Evolutionary conservation across 2,329 filamentous ascomycete species (phyloP).

Genomic region (Rhynchosporium secalis): DNA sequence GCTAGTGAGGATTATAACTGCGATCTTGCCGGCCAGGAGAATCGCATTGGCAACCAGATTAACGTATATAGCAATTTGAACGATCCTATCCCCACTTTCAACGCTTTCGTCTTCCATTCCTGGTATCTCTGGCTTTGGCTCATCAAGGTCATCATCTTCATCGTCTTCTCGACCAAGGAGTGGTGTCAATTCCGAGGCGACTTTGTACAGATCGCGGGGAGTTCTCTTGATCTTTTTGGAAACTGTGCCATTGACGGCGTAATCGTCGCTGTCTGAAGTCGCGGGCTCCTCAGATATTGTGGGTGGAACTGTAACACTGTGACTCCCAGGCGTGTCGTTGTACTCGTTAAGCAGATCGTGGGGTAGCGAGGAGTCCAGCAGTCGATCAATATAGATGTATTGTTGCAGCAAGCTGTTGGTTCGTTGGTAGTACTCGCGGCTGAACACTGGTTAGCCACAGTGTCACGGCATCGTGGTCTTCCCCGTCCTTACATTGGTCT

Average conservation of each 20-base stretch:
- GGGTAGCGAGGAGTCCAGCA: conserved; percentile 89
- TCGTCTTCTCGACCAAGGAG: conserved; percentile 47
- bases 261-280: conserved; percentile 32
- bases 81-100: conserved; percentile 72
- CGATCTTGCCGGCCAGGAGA: conserved; percentile 55
- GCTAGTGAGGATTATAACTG: conserved; percentile 54
- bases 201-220: conserved; percentile 80
- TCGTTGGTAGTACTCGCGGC: conserved; percentile 82
- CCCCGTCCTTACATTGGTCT: conserved; percentile 60
- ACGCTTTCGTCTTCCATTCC: conserved; percentile 72
- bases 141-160: conserved; percentile 47
- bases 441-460: conserved; percentile 38
- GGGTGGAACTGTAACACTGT: conserved; percentile 58
- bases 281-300: conserved; percentile 73
- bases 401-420: conserved; percentile 88
- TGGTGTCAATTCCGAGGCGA: conserved; percentile 63
- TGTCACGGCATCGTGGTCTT: conserved; percentile 13
- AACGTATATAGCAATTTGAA: conserved; percentile 81
- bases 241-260: conserved; percentile 37
- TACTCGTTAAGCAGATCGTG: conserved; percentile 92
- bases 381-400: conserved; percentile 88
- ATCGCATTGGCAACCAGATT: conserved; percentile 61
- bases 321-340: conserved; percentile 48
- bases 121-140: conserved; percentile 59
- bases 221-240: conserved; percentile 69